A percentile compares a stretch with the other conserved stretches of the same genome.
phyloP scores from a whole-genome alignment of 2,329 filamentous ascomycete genomes.

The Sarocladium strictum region DNA sequence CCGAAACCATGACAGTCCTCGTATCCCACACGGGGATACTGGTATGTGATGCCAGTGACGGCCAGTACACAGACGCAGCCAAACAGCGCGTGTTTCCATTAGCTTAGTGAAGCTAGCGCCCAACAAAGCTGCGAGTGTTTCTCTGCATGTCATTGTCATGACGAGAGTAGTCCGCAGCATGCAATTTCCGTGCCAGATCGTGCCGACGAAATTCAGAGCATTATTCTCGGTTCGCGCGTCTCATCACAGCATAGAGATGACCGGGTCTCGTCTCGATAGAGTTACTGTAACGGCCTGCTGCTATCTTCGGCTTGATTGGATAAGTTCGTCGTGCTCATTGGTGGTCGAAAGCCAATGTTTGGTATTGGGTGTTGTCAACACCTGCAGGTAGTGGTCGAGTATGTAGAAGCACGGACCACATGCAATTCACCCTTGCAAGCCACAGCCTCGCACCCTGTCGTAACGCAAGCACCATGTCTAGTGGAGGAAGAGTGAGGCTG shows the following conservation, averaged over 20 bases:
- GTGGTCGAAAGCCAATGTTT: not conserved
- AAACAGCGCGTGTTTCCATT: too few species aligned
- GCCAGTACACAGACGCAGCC: too few species aligned
- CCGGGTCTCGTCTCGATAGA: too few species aligned
- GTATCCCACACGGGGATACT: not conserved
- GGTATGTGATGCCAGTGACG: constrained; percentile 8
- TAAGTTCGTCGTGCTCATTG: not conserved
- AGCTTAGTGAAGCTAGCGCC: too few species aligned
- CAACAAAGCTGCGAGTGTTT: too few species aligned
- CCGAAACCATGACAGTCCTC: not conserved
- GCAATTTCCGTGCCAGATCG: too few species aligned
- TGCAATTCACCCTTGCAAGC: not conserved
- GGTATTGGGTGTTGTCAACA: not conserved
- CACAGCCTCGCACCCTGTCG: not conserved
- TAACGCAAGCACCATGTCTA: not conserved
- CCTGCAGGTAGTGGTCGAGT: not conserved
- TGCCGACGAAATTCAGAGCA: too few species aligned
- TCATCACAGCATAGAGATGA: not conserved
- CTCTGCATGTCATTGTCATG: too few species aligned
- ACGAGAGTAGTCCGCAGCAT: too few species aligned
- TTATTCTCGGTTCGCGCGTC: too few species aligned
- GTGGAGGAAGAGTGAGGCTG: not conserved
- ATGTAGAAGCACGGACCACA: not conserved
- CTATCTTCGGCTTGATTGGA: not conserved
- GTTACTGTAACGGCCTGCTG: not conserved